These are phyloP conservation scores for Cladosporium oxysporum DNA, from an alignment of 2,329 filamentous ascomycete species.

Conservation along the genomic window DNA sequence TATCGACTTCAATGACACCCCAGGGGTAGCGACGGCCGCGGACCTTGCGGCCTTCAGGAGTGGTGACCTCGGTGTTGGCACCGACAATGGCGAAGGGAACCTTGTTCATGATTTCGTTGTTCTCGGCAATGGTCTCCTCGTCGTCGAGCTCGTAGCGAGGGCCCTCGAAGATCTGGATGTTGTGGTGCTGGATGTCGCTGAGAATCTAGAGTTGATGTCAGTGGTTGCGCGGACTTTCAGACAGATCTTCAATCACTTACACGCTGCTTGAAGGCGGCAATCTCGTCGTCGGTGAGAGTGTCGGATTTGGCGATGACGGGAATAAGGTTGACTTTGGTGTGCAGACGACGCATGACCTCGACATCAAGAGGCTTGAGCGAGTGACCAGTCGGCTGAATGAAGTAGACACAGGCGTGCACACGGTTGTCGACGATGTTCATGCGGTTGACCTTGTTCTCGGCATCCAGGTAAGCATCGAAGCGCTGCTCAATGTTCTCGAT, in stretches of 20 bases:
- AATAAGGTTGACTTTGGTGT: conserved; percentile 99
- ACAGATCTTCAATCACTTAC: conserved; percentile 59
- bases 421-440: conserved; percentile 99
- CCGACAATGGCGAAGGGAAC: conserved; percentile 97
- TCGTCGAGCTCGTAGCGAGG: conserved; percentile 98
- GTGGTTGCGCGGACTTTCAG: conserved; percentile 5
- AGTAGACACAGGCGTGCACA: conserved; percentile 98
- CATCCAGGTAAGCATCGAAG: conserved; percentile 96
- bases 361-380: conserved; percentile 98
- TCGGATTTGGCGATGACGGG: conserved; percentile 99
- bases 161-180: conserved; percentile 98
- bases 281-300: conserved; percentile 96
- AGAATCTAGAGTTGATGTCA: conserved; percentile 69
- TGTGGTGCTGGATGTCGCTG: conserved; percentile 93
- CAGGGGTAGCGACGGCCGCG: conserved; percentile 95
- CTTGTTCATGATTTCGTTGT: conserved; percentile 99
- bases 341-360: conserved; percentile 97
- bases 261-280: conserved; percentile 89
- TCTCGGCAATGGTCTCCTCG: conserved; percentile 99
- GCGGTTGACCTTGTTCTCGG: conserved; percentile 99
- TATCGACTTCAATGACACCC: conserved; percentile 98
- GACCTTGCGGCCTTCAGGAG: conserved; percentile 89
- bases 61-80: conserved; percentile 91
- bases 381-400: conserved; percentile 98
- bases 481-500: conserved; percentile 99